Conservation (phyloP, 2,329 filamentous ascomycete species). For the Colletotrichum tanaceti region DNA sequence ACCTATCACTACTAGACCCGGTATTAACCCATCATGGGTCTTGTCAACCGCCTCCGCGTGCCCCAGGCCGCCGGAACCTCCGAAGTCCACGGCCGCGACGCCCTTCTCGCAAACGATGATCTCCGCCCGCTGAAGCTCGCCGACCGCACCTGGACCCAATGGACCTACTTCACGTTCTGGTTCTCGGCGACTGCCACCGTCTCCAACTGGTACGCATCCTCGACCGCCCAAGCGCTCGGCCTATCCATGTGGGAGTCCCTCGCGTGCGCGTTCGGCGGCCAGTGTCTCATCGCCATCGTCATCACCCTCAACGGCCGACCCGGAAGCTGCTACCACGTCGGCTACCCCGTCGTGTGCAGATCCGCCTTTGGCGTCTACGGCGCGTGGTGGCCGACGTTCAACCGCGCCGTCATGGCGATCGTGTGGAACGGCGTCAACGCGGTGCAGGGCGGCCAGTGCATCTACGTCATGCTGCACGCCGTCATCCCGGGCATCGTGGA, state of each 20-base stretch:
- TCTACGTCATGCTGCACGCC: constrained; percentile 53
- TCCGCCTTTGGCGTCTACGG: constrained; percentile 58
- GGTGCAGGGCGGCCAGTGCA: constrained; percentile 50
- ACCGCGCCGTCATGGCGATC: constrained; percentile 57
- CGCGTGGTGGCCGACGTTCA: constrained; percentile 57
- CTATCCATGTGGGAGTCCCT: constrained; percentile 63
- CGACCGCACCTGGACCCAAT: constrained; percentile 55
- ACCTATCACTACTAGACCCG: background rate
- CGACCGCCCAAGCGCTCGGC: constrained; percentile 55
- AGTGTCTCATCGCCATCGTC: constrained; percentile 53
- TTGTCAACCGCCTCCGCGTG: constrained; percentile 29
- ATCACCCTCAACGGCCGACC: constrained; percentile 56
- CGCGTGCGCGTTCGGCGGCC: constrained; percentile 54
- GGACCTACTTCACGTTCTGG: constrained; percentile 57
- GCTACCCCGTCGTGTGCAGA: constrained; percentile 56
- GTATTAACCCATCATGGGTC: constrained; percentile 18
- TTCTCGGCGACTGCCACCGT: constrained; percentile 55
- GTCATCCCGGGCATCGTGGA: constrained; percentile 55
- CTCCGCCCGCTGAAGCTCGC: constrained; percentile 53
- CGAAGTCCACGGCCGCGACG: constrained; percentile 44
- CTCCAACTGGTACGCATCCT: constrained; percentile 53
- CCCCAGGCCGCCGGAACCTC: constrained; percentile 28
- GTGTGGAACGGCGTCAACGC: constrained; percentile 59
- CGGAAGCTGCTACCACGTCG: constrained; percentile 57
- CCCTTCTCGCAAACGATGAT: constrained; percentile 55